A percentile compares a stretch with the other conserved stretches of the same genome.
phyloP scores from a whole-genome alignment of 495 filamentous ascomycete genomes.

The Aspergillus avenaceus region DNA sequence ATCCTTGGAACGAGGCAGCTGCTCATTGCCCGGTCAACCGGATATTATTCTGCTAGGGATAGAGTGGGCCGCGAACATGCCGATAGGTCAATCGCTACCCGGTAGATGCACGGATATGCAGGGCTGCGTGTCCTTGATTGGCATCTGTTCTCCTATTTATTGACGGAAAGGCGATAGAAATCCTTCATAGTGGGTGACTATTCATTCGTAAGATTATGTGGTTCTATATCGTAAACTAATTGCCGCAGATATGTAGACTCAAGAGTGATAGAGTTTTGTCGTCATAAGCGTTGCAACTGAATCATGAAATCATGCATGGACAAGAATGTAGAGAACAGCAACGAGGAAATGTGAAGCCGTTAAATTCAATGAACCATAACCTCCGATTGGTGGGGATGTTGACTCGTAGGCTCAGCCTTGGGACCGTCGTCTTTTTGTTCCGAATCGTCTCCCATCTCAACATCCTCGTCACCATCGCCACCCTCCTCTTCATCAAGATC shows the following conservation, averaged over 20 bases:
- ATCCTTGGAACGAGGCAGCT: neutral
- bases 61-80: neutral
- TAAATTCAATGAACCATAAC: conserved; percentile 50
- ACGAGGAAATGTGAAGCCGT: neutral
- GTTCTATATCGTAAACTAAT: conserved; percentile 32
- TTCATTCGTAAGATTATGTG: conserved; percentile 11
- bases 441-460: conserved; percentile 73
- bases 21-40: neutral
- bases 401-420: conserved; percentile 31
- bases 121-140: neutral
- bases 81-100: neutral
- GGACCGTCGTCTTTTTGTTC: conserved; percentile 38
- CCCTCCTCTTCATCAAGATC: conserved; percentile 72
- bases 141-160: neutral
- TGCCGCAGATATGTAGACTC: conserved; percentile 9
- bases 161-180: neutral
- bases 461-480: conserved; percentile 69
- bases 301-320: conserved; percentile 25
- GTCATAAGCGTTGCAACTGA: conserved; percentile 35
- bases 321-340: conserved; percentile 7
- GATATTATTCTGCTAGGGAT: neutral
- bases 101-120: neutral
- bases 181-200: neutral
- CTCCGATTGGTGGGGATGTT: conserved; percentile 39
- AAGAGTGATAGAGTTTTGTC: conserved; percentile 15